Evolutionary conservation across 2,329 filamentous ascomycete species (phyloP).

Genomic region (Rasamsonia emersonii): DNA sequence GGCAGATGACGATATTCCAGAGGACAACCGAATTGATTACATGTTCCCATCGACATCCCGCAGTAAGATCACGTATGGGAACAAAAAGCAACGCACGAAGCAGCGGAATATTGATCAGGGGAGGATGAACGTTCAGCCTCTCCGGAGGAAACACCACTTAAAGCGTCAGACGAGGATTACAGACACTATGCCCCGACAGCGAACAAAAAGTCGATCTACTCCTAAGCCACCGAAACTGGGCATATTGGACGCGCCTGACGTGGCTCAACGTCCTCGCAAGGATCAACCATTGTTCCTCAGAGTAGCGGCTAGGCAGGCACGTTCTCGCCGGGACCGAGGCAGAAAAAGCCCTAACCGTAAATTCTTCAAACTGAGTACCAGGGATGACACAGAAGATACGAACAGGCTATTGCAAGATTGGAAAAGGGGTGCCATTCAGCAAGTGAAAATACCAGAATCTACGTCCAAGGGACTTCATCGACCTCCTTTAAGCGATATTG

Average conservation of each 20-base stretch:
- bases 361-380: slow-evolving; percentile 43
- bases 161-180: slow-evolving; percentile 29
- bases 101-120: slow-evolving; percentile 9
- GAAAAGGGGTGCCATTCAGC: slow-evolving; percentile 38
- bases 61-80: too few relatives aligned
- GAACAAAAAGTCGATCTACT: slow-evolving; percentile 15
- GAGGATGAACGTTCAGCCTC: slow-evolving; percentile 6
- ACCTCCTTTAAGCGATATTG: slow-evolving; percentile 15
- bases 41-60: slow-evolving; percentile 27
- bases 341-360: slow-evolving; percentile 46
- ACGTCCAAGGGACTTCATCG: slow-evolving; percentile 14
- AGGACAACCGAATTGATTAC: slow-evolving; percentile 36
- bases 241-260: slow-evolving; percentile 43
- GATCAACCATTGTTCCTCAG: slow-evolving; percentile 46
- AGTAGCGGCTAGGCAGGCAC: slow-evolving; percentile 46
- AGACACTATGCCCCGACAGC: slow-evolving; percentile 19
- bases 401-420: slow-evolving; percentile 42
- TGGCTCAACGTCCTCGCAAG: slow-evolving; percentile 17
- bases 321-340: slow-evolving; percentile 39
- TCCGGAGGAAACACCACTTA: slow-evolving; percentile 10
- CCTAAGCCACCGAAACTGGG: slow-evolving; percentile 29
- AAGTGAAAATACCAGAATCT: slow-evolving; percentile 14
- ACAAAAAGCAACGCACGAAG: slow-evolving; percentile 16
- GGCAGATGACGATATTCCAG: slow-evolving; percentile 26
- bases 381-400: slow-evolving; percentile 47